Conservation (phyloP, 805 yeast species). For the Candida parachauliodes region DNA sequence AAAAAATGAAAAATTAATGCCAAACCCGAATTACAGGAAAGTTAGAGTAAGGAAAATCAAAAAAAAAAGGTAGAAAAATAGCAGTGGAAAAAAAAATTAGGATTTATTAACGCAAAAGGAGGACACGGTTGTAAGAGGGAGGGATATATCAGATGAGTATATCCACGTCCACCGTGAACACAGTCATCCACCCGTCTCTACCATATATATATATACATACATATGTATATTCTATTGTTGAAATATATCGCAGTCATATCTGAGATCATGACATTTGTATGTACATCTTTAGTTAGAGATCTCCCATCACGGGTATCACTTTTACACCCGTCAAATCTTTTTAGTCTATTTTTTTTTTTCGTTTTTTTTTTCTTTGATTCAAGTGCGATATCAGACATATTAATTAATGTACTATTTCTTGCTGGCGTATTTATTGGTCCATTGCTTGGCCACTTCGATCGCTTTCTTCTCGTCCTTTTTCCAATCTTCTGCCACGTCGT, state of each 20-base stretch:
- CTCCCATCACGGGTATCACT: too few species aligned
- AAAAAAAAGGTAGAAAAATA: not conserved
- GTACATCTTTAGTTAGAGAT: too few species aligned
- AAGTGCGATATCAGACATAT: too few species aligned
- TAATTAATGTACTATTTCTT: too few species aligned
- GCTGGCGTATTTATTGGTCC: slow-evolving; percentile 64
- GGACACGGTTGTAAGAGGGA: not conserved
- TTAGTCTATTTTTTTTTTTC: not conserved
- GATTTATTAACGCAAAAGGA: not conserved
- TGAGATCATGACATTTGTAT: too few species aligned
- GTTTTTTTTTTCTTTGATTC: not conserved
- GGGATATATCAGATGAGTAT: too few species aligned
- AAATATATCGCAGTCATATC: too few species aligned
- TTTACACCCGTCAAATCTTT: too few species aligned
- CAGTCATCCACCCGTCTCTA: not conserved
- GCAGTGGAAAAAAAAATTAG: slow-evolving; percentile 4
- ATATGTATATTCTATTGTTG: too few species aligned
- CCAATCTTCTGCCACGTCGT: slow-evolving; percentile 98
- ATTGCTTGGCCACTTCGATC: slow-evolving; percentile 70
- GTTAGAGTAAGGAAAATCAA: not conserved
- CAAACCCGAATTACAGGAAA: too few species aligned
- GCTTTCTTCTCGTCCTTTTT: slow-evolving; percentile 80
- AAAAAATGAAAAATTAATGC: slow-evolving; percentile 2
- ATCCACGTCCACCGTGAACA: too few species aligned
- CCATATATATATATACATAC: not conserved